phyloP scores from a whole-genome alignment of 139 green algal genomes.

The Limnomonas spitsbergensis region DNA sequence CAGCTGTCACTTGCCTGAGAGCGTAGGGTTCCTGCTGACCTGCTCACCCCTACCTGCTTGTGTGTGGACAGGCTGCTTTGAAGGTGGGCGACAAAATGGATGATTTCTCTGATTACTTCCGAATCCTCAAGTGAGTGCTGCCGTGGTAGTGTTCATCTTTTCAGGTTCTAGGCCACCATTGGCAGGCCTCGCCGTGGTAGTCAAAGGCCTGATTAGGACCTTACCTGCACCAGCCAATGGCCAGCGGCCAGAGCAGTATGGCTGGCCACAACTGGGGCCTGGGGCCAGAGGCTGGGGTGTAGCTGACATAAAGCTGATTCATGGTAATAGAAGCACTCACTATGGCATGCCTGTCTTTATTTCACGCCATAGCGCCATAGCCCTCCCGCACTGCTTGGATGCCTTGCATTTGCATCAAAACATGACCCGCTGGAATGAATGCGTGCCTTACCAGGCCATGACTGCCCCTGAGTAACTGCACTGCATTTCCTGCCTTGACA shows the following conservation, averaged over 20 bases:
- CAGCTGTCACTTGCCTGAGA: too few species aligned
- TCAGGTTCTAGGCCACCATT: background rate
- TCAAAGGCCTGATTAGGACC: background rate
- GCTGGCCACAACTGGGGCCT: background rate
- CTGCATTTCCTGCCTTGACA: slow-evolving; percentile 12
- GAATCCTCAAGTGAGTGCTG: background rate
- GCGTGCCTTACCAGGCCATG: background rate
- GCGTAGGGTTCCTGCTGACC: background rate
- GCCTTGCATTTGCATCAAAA: background rate
- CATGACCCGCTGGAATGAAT: background rate
- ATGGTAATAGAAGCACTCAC: background rate
- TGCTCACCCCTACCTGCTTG: background rate
- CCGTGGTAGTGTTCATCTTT: background rate
- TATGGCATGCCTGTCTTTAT: background rate
- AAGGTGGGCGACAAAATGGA: slow-evolving; percentile 13
- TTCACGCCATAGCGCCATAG: background rate
- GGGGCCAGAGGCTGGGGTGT: background rate
- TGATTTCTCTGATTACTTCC: slow-evolving; percentile 13
- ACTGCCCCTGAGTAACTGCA: background rate
- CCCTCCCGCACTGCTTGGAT: background rate
- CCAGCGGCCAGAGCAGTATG: background rate
- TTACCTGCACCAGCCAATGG: background rate
- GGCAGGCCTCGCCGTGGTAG: too few species aligned
- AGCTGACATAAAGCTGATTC: background rate
- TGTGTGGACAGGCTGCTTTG: slow-evolving; percentile 1